Conservation (phyloP, 2,329 filamentous ascomycete genomes). For the Paracorniculantispora psalliotae region DNA sequence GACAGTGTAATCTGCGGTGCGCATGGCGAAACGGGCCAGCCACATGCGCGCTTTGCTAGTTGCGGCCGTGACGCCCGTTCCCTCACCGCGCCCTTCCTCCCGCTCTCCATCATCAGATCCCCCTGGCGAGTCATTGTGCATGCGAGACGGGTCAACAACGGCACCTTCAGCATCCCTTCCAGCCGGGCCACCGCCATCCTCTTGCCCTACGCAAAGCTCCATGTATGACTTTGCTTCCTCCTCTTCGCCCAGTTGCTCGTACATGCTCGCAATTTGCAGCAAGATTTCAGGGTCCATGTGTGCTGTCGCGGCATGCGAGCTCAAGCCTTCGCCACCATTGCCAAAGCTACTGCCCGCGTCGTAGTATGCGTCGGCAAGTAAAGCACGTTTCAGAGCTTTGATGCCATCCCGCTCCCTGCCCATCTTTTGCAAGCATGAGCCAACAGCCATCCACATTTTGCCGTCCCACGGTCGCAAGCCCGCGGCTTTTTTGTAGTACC, state of each 20-base stretch:
- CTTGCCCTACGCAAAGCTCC: slow-evolving; percentile 91
- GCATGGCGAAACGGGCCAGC: slow-evolving; percentile 80
- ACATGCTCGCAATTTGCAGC: slow-evolving; percentile 83
- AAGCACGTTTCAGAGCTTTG: slow-evolving; percentile 86
- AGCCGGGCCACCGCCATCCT: slow-evolving; percentile 60
- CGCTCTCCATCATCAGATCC: slow-evolving; percentile 33
- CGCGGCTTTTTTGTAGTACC: slow-evolving; percentile 95
- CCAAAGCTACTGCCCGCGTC: slow-evolving; percentile 57
- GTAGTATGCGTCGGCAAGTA: slow-evolving; percentile 84
- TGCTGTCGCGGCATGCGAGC: slow-evolving; percentile 45
- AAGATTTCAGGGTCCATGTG: slow-evolving; percentile 86
- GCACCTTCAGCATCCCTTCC: slow-evolving; percentile 35
- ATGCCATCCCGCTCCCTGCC: slow-evolving; percentile 84
- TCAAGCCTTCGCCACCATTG: slow-evolving; percentile 40
- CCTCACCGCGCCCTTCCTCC: slow-evolving; percentile 36
- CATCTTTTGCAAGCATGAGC: slow-evolving; percentile 86
- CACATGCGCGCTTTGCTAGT: slow-evolving; percentile 92
- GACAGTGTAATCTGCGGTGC: slow-evolving; percentile 66
- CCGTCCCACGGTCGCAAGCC: slow-evolving; percentile 92
- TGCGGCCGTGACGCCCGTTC: slow-evolving; percentile 82
- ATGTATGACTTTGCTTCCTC: slow-evolving; percentile 87
- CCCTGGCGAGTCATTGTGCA: slow-evolving; percentile 50
- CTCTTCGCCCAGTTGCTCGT: slow-evolving; percentile 72
- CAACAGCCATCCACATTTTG: slow-evolving; percentile 98
- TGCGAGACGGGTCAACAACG: slow-evolving; percentile 44